These are phyloP conservation scores for Pseudonitzschia pungens DNA, from an alignment of 108 stramenopile genomes.

Conservation along the genomic window DNA sequence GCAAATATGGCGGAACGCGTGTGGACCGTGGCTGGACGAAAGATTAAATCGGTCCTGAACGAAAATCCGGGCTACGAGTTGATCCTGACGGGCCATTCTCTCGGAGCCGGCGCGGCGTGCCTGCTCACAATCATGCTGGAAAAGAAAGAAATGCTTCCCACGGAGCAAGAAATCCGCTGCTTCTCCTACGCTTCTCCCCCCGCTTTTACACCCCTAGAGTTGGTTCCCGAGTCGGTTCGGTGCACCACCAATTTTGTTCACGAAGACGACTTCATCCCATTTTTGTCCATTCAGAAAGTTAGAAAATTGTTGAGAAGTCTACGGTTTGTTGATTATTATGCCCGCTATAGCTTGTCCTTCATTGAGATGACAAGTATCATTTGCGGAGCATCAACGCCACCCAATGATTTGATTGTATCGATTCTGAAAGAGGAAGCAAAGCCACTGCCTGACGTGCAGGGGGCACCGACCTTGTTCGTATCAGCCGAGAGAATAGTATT, in stretches of 20 bases:
- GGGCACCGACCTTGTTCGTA: too few relatives aligned
- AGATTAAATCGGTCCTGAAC: slow-evolving; percentile 6
- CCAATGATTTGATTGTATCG: too few relatives aligned
- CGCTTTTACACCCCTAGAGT: slow-evolving; percentile 24
- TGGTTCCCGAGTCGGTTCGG: slow-evolving; percentile 3
- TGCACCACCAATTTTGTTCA: slow-evolving; percentile 25
- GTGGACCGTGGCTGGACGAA: slow-evolving; percentile 28
- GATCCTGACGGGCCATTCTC: slow-evolving; percentile 46
- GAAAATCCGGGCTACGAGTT: slow-evolving; percentile 30
- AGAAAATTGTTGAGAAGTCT: too few relatives aligned
- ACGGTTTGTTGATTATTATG: too few relatives aligned
- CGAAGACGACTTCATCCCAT: slow-evolving; percentile 30
- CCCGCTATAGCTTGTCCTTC: too few relatives aligned
- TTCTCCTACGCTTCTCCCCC: slow-evolving; percentile 39
- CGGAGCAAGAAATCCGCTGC: slow-evolving; percentile 5
- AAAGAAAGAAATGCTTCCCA: neutral
- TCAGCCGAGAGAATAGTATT: too few relatives aligned
- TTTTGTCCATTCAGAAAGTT: slow-evolving; percentile 30
- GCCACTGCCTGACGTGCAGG: too few relatives aligned
- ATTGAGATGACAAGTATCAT: too few relatives aligned
- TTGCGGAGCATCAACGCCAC: too few relatives aligned
- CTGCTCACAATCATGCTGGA: slow-evolving; percentile 26
- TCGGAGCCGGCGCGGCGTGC: slow-evolving; percentile 45
- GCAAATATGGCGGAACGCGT: slow-evolving; percentile 29
- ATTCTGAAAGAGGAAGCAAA: too few relatives aligned